Base-by-base conservation (phyloP, 2,329 filamentous ascomycete species). In the Alternaria viburni region DNA sequence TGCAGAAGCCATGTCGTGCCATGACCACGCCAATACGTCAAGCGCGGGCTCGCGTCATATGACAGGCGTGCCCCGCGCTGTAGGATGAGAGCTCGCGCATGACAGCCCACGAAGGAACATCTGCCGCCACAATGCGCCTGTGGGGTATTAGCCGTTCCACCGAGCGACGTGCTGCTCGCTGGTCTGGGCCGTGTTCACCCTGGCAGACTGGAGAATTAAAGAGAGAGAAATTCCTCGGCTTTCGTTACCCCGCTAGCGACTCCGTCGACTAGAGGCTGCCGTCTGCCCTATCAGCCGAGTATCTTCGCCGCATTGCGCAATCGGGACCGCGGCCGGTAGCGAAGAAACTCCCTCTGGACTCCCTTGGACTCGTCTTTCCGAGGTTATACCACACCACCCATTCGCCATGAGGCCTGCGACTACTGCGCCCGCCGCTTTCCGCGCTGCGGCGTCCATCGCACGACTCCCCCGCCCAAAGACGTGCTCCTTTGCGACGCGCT, bases 341-440 rank as follows among this genome's bases (percentile, higher is more conserved):
- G 59, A 72, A 57, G 59, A 51, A 45, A 64, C 54, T 54, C 67
- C 62, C 26, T 65, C 65, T 67, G 45, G 44, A 58, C 50, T 49
- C 43, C 23, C 19, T 67, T 62, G 67, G 59, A 44, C 47, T 56
- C 57, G 54, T 49, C 54, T 57, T 70, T 69, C 74, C 74, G 73
- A 75, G 73, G 73, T 70, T 75, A 74, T 74, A 63, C 61, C 54
- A 36, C 50, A 57, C 45, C 62, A 62, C 54, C 58, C 58, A 51
- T 58, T 69, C 62, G 67, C 68, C 66, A 78, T 79, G 76, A 75
- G 68, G 69, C 69, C 73, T 46, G 66, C 71, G n/a, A 64, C 70
- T 64, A 65, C 74, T 68, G 68, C 74, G 55, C 46, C 73, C 56
- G 70, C 69, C 70, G 69, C 70, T 64, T 47, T 72, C 50, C 70